Evolutionary conservation across 2,329 filamentous ascomycete species (phyloP).

Genomic region (Trichoderma citrinoviride): DNA sequence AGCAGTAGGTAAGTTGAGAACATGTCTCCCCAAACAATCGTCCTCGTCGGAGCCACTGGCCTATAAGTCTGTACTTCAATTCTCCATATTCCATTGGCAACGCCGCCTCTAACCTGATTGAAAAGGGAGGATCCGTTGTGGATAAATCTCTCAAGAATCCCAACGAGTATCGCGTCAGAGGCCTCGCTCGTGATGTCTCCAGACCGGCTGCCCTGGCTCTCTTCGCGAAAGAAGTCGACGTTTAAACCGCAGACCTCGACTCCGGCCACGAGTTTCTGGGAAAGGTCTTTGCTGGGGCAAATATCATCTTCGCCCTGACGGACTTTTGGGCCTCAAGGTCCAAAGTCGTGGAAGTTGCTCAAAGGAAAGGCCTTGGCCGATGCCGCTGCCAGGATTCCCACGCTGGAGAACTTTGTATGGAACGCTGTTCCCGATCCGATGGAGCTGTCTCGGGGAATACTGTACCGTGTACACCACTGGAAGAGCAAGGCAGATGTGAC

Average conservation of each 20-base stretch:
- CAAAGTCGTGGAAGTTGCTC: not conserved
- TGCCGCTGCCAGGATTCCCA: not conserved
- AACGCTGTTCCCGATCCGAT: not conserved
- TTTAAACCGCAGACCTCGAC: not conserved
- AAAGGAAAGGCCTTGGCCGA: not conserved
- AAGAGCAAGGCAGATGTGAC: not conserved
- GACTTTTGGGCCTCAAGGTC: slow-evolving; percentile 1
- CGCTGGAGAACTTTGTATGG: not conserved
- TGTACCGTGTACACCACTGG: not conserved
- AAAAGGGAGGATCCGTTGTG: not conserved
- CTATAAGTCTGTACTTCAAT: not conserved
- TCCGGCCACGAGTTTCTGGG: not conserved
- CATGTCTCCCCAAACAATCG: not conserved
- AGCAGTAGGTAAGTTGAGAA: not conserved
- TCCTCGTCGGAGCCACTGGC: not conserved
- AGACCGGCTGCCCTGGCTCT: not conserved
- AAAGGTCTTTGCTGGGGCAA: not conserved
- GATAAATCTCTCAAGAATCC: not conserved
- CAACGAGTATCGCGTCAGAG: not conserved
- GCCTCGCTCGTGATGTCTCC: not conserved
- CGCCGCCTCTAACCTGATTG: not conserved
- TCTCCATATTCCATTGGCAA: not conserved
- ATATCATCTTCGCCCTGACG: not conserved
- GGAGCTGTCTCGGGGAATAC: not conserved
- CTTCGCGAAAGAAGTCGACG: not conserved